Evolutionary conservation across 257 asterid genomes (phyloP).

Genomic region (Nyctanthes arbortristis): DNA sequence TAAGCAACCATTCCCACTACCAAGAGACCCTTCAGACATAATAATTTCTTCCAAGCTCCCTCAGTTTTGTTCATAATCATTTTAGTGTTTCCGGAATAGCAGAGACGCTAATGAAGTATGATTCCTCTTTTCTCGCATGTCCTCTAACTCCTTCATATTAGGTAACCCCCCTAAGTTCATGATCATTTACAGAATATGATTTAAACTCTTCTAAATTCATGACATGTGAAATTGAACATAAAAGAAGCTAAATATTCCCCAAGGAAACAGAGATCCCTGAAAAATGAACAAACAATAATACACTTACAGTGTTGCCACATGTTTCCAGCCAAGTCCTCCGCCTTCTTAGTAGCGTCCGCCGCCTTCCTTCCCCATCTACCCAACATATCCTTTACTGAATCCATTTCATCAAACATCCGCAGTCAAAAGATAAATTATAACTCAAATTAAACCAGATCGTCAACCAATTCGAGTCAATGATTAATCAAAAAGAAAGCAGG

Average conservation of each 20-base stretch:
- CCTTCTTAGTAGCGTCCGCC: slow-evolving; percentile 78
- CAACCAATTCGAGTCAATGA: background rate
- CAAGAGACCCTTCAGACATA: too few species aligned
- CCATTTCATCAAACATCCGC: slow-evolving; percentile 53
- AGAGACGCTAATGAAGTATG: too few species aligned
- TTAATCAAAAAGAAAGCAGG: background rate
- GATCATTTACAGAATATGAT: too few species aligned
- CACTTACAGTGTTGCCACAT: slow-evolving; percentile 94
- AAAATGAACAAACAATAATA: background rate
- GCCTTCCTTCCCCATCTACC: slow-evolving; percentile 86
- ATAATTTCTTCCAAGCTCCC: too few species aligned
- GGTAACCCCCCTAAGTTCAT: too few species aligned
- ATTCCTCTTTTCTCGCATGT: too few species aligned
- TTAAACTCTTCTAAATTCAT: background rate
- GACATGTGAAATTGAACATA: background rate
- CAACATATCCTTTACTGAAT: slow-evolving; percentile 65
- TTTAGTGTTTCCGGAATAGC: too few species aligned
- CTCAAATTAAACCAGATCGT: background rate
- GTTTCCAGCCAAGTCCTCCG: slow-evolving; percentile 84
- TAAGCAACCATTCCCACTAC: too few species aligned
- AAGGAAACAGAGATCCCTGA: background rate
- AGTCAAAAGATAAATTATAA: background rate
- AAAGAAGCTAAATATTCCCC: background rate
- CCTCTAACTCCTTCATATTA: too few species aligned
- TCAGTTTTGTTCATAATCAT: too few species aligned